Percentiles rank a stretch among this genome's conserved stretches.
Conservation (phyloP, 495 filamentous ascomycete genomes). For the Hypoxylon trugodes region DNA sequence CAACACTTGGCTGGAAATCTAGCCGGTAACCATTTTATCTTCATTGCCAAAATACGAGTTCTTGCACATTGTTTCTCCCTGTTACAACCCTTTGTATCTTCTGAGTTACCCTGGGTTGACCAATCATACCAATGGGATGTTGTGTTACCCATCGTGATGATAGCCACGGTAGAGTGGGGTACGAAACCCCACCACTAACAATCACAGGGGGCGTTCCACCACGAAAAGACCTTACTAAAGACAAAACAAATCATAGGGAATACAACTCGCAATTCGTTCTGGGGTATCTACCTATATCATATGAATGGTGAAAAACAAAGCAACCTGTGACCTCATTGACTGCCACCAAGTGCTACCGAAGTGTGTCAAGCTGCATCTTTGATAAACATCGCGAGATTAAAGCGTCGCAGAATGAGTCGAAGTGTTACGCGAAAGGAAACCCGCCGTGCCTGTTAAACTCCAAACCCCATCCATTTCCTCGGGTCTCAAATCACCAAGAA, state of each 20-base stretch:
- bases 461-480: not conserved
- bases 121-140: too few relatives aligned
- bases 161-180: too few relatives aligned
- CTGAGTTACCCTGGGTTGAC: too few relatives aligned
- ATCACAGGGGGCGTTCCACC: too few relatives aligned
- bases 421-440: conserved; percentile 2
- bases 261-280: conserved; percentile 13
- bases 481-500: conserved; percentile 15
- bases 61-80: too few relatives aligned
- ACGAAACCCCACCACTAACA: too few relatives aligned
- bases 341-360: too few relatives aligned
- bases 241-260: not conserved
- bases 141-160: too few relatives aligned
- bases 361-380: not conserved
- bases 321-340: conserved; percentile 1
- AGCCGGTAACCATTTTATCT: too few relatives aligned
- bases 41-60: too few relatives aligned
- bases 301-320: conserved; percentile 17
- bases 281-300: conserved; percentile 29
- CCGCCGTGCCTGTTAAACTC: not conserved
- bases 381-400: not conserved
- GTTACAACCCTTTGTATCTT: too few relatives aligned
- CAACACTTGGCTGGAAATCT: too few relatives aligned
- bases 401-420: not conserved
- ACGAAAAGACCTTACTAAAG: not conserved